Conservation (phyloP, 2,329 filamentous ascomycete species). For the Fusarium tjaetaba region DNA sequence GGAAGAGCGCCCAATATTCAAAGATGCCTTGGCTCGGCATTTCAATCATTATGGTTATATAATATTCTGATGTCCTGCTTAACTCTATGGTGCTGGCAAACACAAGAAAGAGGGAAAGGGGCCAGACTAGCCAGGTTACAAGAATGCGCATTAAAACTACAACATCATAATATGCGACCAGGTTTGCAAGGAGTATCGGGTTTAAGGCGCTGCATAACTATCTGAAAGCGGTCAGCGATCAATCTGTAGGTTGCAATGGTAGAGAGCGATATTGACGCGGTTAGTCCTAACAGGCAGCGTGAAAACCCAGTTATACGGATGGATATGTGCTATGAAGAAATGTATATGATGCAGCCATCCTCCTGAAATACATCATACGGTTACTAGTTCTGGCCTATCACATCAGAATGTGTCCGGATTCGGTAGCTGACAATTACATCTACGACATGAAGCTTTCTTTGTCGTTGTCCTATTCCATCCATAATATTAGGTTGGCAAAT, state of each 20-base stretch:
- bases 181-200: background rate
- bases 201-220: background rate
- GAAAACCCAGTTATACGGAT: background rate
- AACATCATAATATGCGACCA: conserved; percentile 18
- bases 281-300: background rate
- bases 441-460: conserved; percentile 20
- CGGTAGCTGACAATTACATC: conserved; percentile 15
- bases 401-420: conserved; percentile 25
- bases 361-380: conserved; percentile 10
- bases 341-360: conserved; percentile 6
- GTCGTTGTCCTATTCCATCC: conserved; percentile 26
- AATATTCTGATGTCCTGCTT: background rate
- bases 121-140: background rate
- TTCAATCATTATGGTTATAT: background rate
- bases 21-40: background rate
- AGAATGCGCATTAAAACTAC: conserved; percentile 14
- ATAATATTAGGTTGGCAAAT: background rate
- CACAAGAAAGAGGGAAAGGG: background rate
- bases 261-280: background rate
- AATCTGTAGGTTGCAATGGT: background rate
- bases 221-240: conserved; percentile 20
- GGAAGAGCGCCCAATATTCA: background rate
- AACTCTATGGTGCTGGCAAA: background rate
- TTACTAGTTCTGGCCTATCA: conserved; percentile 9
- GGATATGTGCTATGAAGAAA: background rate